Evolutionary conservation across 2,329 filamentous ascomycete genomes (phyloP), one percentile per base, ranked within the genome.

Genomic region (Aspergillus costaricaensis): DNA sequence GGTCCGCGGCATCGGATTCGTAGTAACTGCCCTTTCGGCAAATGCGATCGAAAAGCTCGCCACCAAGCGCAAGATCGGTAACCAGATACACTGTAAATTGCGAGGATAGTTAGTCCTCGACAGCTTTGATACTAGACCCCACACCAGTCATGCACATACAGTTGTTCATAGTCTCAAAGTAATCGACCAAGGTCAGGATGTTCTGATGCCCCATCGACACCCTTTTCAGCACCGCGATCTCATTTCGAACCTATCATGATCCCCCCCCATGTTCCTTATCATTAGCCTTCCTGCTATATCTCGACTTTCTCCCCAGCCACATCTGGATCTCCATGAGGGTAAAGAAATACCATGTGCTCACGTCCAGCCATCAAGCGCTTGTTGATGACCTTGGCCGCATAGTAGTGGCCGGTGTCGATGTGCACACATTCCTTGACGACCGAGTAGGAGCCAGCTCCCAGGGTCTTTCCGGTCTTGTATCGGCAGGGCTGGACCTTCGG

Each of bases 101-200:
- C 38, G 25, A 53, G 32, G 32, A 25, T 21, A 17, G 57, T 74
- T 32, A 73, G 67, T 58, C 43, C 23, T 15, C 32, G 12, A 36
- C 32, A 12, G 12, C 32, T 36, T 36, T 12, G 0, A 15, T 36
- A 32, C 4, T 14, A 1, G 12, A 36, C 12, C 12, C 25, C 25
- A 39, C 23, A 49, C 39, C 23, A 17, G 1, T 27, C 49, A 27
- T 27, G 44, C 44, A 70, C 83, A 59, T 79, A 89, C 87, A 85
- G 79, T 99, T 99, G 81, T 99, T 98, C 91, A 97, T 96, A 6
- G 95, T 99, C 81, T 99, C 95, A 74, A 99, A 99, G 79, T 98
- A 99, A 81, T 99, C 95, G 70, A 98, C 95, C 61, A 99, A 85
- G 1, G 95, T 99, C 63, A 99, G 82, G 75, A 99, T 98, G 75